These are phyloP conservation scores for Hapsidospora chrysogenum DNA, from an alignment of 495 filamentous ascomycete genomes.

Conservation along the genomic window DNA sequence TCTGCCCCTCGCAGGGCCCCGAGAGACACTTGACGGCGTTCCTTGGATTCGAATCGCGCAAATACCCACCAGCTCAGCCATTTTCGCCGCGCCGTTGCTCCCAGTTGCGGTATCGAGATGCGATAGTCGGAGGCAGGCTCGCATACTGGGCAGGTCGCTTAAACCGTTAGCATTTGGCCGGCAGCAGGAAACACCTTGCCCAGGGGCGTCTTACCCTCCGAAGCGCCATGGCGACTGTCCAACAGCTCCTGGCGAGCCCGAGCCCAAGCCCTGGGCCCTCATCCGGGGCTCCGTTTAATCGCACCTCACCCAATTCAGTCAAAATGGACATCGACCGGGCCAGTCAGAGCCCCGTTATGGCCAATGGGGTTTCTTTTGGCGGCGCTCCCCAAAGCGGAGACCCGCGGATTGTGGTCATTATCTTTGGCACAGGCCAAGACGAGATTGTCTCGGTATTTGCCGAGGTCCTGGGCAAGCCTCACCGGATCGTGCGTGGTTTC, in stretches of 20 bases:
- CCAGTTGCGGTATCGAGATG: no score
- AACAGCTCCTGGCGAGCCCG: conserved; percentile 20
- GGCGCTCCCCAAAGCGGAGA: conserved; percentile 26
- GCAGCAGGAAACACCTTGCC: no score
- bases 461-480: conserved; percentile 51
- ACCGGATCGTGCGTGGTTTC: conserved; percentile 36
- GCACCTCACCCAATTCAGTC: conserved; percentile 8
- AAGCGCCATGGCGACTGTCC: conserved; percentile 20
- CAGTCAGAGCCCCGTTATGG: conserved; percentile 7
- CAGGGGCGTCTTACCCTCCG: no score
- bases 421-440: conserved; percentile 44
- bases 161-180: no score
- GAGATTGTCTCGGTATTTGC: conserved; percentile 50
- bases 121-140: no score
- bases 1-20: no score
- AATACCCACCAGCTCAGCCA: no score
- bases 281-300: conserved; percentile 12
- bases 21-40: no score
- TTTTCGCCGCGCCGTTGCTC: no score
- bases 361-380: conserved; percentile 12
- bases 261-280: conserved; percentile 8
- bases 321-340: conserved; percentile 14
- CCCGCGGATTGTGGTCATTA: conserved; percentile 38
- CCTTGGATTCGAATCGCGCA: no score
- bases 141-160: no score